Evolutionary conservation across 2,329 filamentous ascomycete species (phyloP).

Genomic region (Ascochyta clinopodiicola): DNA sequence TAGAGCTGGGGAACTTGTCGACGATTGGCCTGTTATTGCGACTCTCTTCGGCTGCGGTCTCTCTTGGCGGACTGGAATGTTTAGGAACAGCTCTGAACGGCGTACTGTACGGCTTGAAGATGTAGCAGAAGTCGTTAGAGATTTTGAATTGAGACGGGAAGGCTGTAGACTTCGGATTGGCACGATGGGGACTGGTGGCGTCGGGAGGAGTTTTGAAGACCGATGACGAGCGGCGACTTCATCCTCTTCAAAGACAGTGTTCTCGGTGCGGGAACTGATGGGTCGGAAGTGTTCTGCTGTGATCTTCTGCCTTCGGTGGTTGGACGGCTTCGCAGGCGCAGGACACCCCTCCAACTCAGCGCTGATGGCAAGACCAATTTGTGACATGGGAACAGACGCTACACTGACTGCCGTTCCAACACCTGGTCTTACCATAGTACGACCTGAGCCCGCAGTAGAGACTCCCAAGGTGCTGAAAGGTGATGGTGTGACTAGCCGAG

Average conservation of each 20-base stretch:
- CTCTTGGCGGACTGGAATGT: constrained; percentile 42
- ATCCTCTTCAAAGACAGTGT: constrained; percentile 50
- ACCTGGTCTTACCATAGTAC: constrained; percentile 30
- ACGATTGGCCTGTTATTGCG: constrained; percentile 5
- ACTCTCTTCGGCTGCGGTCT: constrained; percentile 31
- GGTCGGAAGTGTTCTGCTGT: constrained; percentile 26
- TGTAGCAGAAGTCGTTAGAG: constrained; percentile 32
- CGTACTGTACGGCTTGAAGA: constrained; percentile 10
- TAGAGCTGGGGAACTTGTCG: constrained; percentile 19
- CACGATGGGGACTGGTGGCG: constrained; percentile 40
- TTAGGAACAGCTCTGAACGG: constrained; percentile 39
- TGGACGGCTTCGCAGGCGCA: constrained; percentile 17
- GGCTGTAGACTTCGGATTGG: constrained; percentile 45
- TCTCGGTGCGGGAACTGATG: constrained; percentile 42
- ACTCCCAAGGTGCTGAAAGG: constrained; percentile 15
- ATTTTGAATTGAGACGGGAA: constrained; percentile 26
- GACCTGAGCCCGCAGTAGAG: constrained; percentile 10
- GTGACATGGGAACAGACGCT: constrained; percentile 34
- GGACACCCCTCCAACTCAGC: constrained; percentile 42
- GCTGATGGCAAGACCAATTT: constrained; percentile 49
- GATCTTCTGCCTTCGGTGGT: constrained; percentile 11
- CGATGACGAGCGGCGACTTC: constrained; percentile 29
- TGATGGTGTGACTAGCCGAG: constrained; percentile 9
- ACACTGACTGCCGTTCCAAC: constrained; percentile 30
- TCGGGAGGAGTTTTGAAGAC: constrained; percentile 40